Evolutionary conservation across 495 filamentous ascomycete species (phyloP), one percentile per base, ranked within the genome.

Genomic region (Penicillium silybi): DNA sequence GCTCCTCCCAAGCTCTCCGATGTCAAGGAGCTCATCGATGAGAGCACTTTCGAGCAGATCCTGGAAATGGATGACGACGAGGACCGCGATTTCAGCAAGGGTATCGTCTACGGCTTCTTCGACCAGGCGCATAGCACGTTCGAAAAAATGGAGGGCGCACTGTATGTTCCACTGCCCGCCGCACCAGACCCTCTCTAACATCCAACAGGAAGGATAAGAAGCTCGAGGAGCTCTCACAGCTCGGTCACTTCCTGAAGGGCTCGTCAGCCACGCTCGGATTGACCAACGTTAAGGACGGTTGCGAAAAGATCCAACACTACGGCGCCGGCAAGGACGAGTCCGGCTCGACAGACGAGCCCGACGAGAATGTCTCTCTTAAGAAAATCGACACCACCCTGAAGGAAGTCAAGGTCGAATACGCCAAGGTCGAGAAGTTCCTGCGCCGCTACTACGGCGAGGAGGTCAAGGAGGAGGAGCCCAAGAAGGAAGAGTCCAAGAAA

Each of bases 241-340:
- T 95, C 22, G 93, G 93, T 20, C 93, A 98, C 71, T 98, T 96
- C 74, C 76, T 98, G 47, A 98, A 98, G 71, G 93, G 93, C 35
- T 97, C 92, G n/a, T 96, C 92, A 9, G 93, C 93, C 17, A 97
- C 95, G 6, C 83, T 98, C 44, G 93, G 93, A 19, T 80, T 98
- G 35, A 88, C 76, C 59, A 95, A 95, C 72, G 87, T 98, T 63
- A 89, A 89, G 66, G 91, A 97, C 59, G 83, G 80, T 48, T 98
- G 93, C 68, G 92, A 97, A 69, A 88, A 95, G 77, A 96, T 98
- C 59, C 93, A 98, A 68, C 86, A 97, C 65, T 95, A 83, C 61
- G 93, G 95, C 41, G 83, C 84, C 57, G 74, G 76, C 46, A 86
- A 89, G 66, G 90, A 89, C 56, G 85, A 92, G 43, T 84, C 82